Conservation (phyloP, 306 rosid species). For the Styphnolobium japonicum region DNA sequence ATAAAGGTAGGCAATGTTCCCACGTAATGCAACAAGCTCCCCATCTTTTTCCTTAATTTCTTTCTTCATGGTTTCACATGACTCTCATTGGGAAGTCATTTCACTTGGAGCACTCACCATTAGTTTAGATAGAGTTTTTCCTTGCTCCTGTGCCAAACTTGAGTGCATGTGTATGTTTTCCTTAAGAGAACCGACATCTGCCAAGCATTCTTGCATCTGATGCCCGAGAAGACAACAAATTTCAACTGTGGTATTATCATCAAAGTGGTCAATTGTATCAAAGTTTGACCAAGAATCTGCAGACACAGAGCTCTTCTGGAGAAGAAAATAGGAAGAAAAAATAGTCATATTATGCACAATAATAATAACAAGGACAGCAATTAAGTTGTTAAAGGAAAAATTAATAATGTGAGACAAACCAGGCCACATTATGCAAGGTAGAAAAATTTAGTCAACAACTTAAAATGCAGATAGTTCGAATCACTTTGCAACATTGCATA, state of each 20-base stretch:
- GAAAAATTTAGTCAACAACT: slow-evolving; percentile 2
- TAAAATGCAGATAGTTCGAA: not conserved
- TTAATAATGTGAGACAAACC: not conserved
- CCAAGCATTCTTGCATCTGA: slow-evolving; percentile 55
- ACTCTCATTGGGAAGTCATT: slow-evolving; percentile 61
- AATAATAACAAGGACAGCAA: not conserved
- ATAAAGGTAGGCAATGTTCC: slow-evolving; percentile 51
- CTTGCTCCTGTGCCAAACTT: slow-evolving; percentile 51
- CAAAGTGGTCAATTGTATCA: slow-evolving; percentile 36
- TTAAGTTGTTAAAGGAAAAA: not conserved
- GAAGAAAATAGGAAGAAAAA: slow-evolving; percentile 27
- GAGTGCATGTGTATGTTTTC: slow-evolving; percentile 55
- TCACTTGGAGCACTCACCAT: slow-evolving; percentile 49
- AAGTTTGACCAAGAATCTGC: slow-evolving; percentile 52
- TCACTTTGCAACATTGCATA: not conserved
- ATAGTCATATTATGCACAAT: not conserved
- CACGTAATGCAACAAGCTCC: slow-evolving; percentile 54
- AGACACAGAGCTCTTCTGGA: slow-evolving; percentile 45
- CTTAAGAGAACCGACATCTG: slow-evolving; percentile 50
- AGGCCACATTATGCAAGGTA: slow-evolving; percentile 1
- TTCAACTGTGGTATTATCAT: slow-evolving; percentile 44
- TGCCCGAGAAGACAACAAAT: slow-evolving; percentile 35
- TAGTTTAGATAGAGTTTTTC: slow-evolving; percentile 42
- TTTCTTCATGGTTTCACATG: slow-evolving; percentile 53
- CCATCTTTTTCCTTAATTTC: slow-evolving; percentile 56